Percentiles rank a stretch among this genome's conserved stretches.
Conservation (phyloP, 768 basidiomycete species). For the Galerina sulciceps region DNA sequence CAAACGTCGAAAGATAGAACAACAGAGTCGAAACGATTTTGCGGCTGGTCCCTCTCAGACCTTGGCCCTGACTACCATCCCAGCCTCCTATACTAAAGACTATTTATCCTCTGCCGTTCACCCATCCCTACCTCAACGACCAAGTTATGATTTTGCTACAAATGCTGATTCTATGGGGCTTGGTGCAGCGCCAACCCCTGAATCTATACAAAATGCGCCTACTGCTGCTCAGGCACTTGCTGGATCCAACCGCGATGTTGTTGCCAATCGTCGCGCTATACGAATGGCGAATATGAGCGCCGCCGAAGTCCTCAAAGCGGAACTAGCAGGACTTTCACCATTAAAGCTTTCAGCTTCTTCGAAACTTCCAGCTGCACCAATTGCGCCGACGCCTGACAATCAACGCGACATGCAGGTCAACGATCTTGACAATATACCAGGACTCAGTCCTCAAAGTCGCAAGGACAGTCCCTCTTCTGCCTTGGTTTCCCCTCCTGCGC, state of each 20-base stretch:
- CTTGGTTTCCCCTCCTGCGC: background rate
- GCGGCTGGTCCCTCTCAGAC: slow-evolving; percentile 51
- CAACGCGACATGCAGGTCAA: slow-evolving; percentile 30
- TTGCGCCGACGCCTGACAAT: slow-evolving; percentile 19
- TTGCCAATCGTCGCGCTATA: slow-evolving; percentile 87
- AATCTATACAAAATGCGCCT: slow-evolving; percentile 61
- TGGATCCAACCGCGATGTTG: slow-evolving; percentile 89
- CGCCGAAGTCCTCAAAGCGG: slow-evolving; percentile 91
- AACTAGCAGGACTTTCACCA: slow-evolving; percentile 66
- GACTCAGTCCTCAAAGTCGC: slow-evolving; percentile 34
- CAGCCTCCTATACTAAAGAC: slow-evolving; percentile 42
- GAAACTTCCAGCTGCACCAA: slow-evolving; percentile 29
- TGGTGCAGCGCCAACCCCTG: slow-evolving; percentile 62
- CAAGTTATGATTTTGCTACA: slow-evolving; percentile 70
- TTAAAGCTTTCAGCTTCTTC: slow-evolving; percentile 46
- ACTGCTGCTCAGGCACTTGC: slow-evolving; percentile 74
- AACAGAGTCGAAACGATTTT: slow-evolving; percentile 45
- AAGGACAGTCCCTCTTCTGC: background rate
- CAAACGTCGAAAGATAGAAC: slow-evolving; percentile 81
- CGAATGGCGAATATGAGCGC: slow-evolving; percentile 97
- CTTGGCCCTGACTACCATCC: slow-evolving; percentile 50
- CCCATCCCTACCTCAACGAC: slow-evolving; percentile 68
- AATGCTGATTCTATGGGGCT: slow-evolving; percentile 80
- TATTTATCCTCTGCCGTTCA: slow-evolving; percentile 38
- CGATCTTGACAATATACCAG: slow-evolving; percentile 40